These are phyloP conservation scores for Candida sphagnicola DNA, from an alignment of 805 yeast genomes.

Conservation along the genomic window DNA sequence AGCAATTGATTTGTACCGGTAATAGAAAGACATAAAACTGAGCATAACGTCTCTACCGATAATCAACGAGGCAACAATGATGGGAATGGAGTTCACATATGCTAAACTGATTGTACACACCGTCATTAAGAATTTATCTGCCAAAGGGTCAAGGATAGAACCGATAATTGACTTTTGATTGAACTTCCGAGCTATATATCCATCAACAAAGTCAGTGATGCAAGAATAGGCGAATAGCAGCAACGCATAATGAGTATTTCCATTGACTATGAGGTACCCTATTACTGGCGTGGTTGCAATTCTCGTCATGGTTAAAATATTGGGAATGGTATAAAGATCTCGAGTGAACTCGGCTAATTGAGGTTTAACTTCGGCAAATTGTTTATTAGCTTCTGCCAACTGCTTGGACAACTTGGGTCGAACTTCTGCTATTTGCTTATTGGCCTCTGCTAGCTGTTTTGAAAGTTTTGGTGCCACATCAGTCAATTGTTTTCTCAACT, in stretches of 20 bases:
- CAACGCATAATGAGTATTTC: conserved; percentile 62
- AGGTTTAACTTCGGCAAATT: conserved; percentile 2
- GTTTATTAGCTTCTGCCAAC: conserved; percentile 1
- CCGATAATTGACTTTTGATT: conserved; percentile 81
- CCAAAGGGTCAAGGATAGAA: conserved; percentile 89
- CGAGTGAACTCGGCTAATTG: conserved; percentile 3
- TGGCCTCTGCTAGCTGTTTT: conserved; percentile 1
- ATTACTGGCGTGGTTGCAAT: conserved; percentile 79
- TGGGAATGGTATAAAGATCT: conserved; percentile 72
- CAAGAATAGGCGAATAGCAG: conserved; percentile 80
- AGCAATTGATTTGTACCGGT: conserved; percentile 71
- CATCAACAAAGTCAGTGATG: conserved; percentile 88
- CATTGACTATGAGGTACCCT: conserved; percentile 70
- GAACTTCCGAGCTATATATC: conserved; percentile 80
- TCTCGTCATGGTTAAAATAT: conserved; percentile 75
- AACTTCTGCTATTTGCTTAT: conserved; percentile 3
- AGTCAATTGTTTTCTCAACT: neutral
- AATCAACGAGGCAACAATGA: conserved; percentile 57
- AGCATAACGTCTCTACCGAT: conserved; percentile 80
- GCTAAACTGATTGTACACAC: conserved; percentile 77
- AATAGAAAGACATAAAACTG: conserved; percentile 65
- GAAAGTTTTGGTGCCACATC: neutral
- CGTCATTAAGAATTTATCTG: conserved; percentile 89
- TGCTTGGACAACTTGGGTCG: conserved; percentile 1
- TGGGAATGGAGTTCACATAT: conserved; percentile 65